Evolutionary conservation across 2,329 filamentous ascomycete genomes (phyloP).

Genomic region (Ophidiomyces ophidiicola): DNA sequence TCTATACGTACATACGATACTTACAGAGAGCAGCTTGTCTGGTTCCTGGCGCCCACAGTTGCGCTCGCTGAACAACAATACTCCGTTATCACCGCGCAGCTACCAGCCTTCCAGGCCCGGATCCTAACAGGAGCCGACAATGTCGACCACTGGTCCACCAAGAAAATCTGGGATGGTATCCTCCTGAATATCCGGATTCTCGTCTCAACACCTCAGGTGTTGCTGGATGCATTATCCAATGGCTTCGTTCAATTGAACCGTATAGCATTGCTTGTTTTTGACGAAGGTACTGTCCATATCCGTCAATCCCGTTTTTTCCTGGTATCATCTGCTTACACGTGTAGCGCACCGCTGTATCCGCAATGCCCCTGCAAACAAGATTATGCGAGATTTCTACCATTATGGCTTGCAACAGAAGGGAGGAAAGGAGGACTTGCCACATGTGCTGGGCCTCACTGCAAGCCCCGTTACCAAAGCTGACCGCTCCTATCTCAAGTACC

Average conservation of each 20-base stretch:
- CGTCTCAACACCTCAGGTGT: constrained; percentile 63
- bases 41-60: constrained; percentile 63
- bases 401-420: constrained; percentile 30
- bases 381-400: constrained; percentile 64
- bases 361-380: constrained; percentile 52
- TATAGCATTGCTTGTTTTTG: constrained; percentile 62
- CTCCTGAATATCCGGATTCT: constrained; percentile 57
- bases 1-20: constrained; percentile 10
- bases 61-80: constrained; percentile 56
- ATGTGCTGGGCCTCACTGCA: constrained; percentile 67
- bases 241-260: constrained; percentile 55
- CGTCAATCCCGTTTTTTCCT: neutral
- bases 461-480: constrained; percentile 58
- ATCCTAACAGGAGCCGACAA: constrained; percentile 56
- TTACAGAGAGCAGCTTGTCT: constrained; percentile 37
- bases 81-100: constrained; percentile 46
- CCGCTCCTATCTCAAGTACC: constrained; percentile 42
- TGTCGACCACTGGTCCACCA: constrained; percentile 60
- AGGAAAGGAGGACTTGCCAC: constrained; percentile 37
- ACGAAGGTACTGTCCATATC: constrained; percentile 52
- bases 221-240: constrained; percentile 62
- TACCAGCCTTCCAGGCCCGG: constrained; percentile 46
- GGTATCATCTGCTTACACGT: neutral
- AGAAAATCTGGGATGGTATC: constrained; percentile 54
- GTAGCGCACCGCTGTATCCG: constrained; percentile 59